Conservation (phyloP, 2,329 filamentous ascomycete species). For the Ophiostoma australiae region DNA sequence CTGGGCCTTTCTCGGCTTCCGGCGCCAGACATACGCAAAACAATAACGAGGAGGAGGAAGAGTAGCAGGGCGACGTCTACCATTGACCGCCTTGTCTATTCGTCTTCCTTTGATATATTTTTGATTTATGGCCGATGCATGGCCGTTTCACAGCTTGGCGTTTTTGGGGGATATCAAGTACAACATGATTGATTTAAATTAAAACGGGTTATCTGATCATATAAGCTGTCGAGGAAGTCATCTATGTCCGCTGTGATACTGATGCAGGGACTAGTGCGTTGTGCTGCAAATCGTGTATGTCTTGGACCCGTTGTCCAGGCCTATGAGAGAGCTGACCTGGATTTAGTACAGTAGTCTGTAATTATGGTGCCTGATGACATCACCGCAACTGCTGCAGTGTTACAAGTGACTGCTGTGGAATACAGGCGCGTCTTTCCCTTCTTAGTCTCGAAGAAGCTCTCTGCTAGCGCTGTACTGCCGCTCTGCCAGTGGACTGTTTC, state of each 20-base stretch:
- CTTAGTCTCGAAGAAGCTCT: not conserved
- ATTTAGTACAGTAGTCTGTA: not conserved
- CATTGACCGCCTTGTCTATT: not conserved
- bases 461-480: not conserved
- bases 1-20: slow-evolving; percentile 23
- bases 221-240: not conserved
- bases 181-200: not conserved
- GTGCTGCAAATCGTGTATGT: not conserved
- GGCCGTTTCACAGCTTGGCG: not conserved
- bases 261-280: not conserved
- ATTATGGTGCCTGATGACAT: not conserved
- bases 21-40: not conserved
- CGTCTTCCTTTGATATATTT: not conserved
- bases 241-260: not conserved
- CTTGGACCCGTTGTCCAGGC: not conserved
- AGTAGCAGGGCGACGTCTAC: not conserved
- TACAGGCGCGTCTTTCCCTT: not conserved
- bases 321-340: not conserved
- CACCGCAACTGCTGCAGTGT: not conserved
- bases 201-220: not conserved
- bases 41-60: slow-evolving; percentile 23
- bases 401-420: not conserved
- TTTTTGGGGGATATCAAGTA: not conserved
- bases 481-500: not conserved
- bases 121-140: not conserved